These are phyloP conservation scores for Pyrrhoderma lamaoense DNA, from an alignment of 1,284 basidiomycete species.

Conservation along the genomic window DNA sequence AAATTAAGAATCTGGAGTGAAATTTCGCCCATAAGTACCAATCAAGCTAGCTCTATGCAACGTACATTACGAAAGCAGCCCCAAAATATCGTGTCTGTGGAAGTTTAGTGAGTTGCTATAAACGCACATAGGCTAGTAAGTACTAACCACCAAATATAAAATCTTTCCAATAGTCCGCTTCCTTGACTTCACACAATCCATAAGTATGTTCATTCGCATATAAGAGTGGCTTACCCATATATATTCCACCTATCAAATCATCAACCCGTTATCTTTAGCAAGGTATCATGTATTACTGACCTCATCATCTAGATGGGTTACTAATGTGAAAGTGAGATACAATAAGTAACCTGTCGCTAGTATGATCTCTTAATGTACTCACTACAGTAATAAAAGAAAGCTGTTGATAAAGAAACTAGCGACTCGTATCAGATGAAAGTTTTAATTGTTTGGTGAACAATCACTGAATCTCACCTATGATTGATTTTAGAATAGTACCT, in stretches of 20 bases:
- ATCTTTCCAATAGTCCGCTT: slow-evolving; percentile 4
- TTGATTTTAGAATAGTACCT: neutral
- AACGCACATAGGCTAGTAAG: no score
- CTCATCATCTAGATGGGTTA: slow-evolving; percentile 3
- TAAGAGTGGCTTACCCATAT: slow-evolving; percentile 3
- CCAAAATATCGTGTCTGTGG: no score
- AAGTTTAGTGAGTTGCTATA: no score
- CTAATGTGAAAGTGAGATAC: neutral
- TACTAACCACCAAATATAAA: slow-evolving; percentile 7
- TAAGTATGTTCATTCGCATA: neutral
- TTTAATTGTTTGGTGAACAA: neutral
- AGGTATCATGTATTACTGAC: neutral
- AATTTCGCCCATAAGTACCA: no score
- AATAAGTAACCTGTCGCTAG: neutral
- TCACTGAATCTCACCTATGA: neutral
- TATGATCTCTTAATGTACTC: neutral
- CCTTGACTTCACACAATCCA: neutral
- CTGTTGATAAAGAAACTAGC: neutral
- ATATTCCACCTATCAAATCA: slow-evolving; percentile 2
- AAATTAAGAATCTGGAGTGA: no score
- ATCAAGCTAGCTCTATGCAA: no score
- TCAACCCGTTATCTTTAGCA: neutral
- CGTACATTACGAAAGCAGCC: no score
- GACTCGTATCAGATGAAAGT: neutral
- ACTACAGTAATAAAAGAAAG: slow-evolving; percentile 4